Conservation (phyloP, 1,284 basidiomycete genomes). For the Tilletia caries region DNA sequence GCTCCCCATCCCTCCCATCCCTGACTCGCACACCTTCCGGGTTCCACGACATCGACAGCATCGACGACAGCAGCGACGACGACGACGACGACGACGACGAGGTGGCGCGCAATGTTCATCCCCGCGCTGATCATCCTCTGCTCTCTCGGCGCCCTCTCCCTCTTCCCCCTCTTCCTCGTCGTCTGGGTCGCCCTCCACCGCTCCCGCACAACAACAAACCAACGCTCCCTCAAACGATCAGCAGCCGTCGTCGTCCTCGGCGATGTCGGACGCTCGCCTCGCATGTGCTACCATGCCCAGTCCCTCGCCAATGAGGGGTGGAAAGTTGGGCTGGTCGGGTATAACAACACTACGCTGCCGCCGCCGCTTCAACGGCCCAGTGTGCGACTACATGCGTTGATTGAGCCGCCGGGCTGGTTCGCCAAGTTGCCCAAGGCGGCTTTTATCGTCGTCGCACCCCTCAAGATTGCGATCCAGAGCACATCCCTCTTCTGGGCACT, state of each 20-base stretch:
- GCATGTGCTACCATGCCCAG: conserved; percentile 98
- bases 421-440: conserved; percentile 59
- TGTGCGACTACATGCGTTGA: conserved; percentile 58
- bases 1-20: too few species aligned
- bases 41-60: too few species aligned
- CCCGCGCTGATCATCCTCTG: conserved; percentile 4
- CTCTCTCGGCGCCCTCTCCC: conserved; percentile 2
- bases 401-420: conserved; percentile 65
- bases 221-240: conserved; percentile 27
- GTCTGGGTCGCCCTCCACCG: conserved; percentile 38
- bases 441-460: conserved; percentile 73
- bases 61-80: too few species aligned
- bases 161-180: conserved; percentile 31
- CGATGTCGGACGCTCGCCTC: conserved; percentile 88
- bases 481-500: conserved; percentile 39
- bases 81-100: not conserved
- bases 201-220: conserved; percentile 18
- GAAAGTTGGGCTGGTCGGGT: conserved; percentile 78
- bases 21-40: too few species aligned
- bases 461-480: conserved; percentile 64
- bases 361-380: conserved; percentile 26
- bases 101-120: not conserved
- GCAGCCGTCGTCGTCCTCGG: conserved; percentile 88
- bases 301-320: conserved; percentile 80
- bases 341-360: conserved; percentile 64